phyloP scores from a whole-genome alignment of 345 rosid species.

The Rhizophora apiculata region DNA sequence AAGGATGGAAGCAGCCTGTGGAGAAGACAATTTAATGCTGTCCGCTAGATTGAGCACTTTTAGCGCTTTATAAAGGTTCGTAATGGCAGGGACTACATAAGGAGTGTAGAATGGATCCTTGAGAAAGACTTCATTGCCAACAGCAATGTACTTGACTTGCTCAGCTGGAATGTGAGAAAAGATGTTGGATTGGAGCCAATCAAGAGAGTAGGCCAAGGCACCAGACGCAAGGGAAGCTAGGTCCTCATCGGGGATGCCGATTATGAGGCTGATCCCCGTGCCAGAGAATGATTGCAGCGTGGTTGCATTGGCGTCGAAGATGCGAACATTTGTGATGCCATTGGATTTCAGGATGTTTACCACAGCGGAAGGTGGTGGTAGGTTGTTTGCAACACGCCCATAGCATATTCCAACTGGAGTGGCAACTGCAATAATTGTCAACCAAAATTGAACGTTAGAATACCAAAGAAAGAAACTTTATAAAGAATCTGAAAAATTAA shows the following conservation, averaged over 20 bases:
- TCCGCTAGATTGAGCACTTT: constrained; percentile 18
- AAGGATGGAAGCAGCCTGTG: constrained; percentile 37
- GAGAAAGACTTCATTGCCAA: constrained; percentile 39
- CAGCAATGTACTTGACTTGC: constrained; percentile 33
- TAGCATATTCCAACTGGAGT: constrained; percentile 39
- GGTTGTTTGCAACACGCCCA: constrained; percentile 35
- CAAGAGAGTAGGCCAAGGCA: constrained; percentile 10
- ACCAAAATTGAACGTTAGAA: too few relatives aligned
- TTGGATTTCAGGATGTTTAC: constrained; percentile 28
- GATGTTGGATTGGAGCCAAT: constrained; percentile 35
- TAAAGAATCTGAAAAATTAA: too few relatives aligned
- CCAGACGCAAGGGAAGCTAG: constrained; percentile 34
- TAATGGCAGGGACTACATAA: constrained; percentile 29
- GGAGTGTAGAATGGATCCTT: constrained; percentile 31
- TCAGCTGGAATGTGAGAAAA: constrained; percentile 25
- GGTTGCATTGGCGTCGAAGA: constrained; percentile 32
- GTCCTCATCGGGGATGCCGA: constrained; percentile 39
- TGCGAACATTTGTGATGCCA: constrained; percentile 27
- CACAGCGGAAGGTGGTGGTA: constrained; percentile 22
- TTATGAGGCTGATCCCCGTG: constrained; percentile 31
- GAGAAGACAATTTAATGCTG: constrained; percentile 30
- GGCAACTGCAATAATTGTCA: constrained; percentile 19
- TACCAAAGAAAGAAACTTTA: too few relatives aligned
- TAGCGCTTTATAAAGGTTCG: constrained; percentile 31
- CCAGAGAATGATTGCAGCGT: constrained; percentile 32